Conservation (phyloP, 352 stramenopile genomes). For the Phytophthora crassamura region DNA sequence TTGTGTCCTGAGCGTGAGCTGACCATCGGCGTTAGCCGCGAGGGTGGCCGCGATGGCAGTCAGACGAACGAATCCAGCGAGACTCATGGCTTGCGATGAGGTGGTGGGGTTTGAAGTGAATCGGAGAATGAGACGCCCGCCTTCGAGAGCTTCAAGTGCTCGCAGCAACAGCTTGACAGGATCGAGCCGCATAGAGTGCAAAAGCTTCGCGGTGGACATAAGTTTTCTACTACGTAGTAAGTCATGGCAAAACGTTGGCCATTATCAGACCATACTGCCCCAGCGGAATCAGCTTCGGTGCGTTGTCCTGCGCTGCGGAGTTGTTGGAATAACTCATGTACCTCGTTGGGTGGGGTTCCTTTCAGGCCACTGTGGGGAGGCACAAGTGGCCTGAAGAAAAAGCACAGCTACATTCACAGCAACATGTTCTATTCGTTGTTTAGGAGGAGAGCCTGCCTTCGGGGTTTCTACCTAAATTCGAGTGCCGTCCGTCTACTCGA, state of each 20-base stretch:
- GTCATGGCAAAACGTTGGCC: neutral
- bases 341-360: no score
- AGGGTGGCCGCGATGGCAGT: slow-evolving; percentile 32
- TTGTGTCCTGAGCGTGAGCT: slow-evolving; percentile 18
- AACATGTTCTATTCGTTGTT: neutral
- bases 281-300: no score
- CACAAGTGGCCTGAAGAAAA: no score
- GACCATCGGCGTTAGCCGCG: slow-evolving; percentile 20
- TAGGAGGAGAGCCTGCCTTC: no score
- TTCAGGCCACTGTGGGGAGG: no score
- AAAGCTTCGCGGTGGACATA: slow-evolving; percentile 9
- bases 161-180: neutral
- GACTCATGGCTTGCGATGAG: slow-evolving; percentile 19
- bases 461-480: no score
- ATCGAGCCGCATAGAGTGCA: neutral
- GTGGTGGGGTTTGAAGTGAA: neutral
- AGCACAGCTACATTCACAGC: neutral
- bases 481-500: no score
- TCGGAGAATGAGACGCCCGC: slow-evolving; percentile 27
- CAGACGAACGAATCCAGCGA: slow-evolving; percentile 22
- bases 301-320: no score
- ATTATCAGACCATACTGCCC: slow-evolving; percentile 24
- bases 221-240: neutral
- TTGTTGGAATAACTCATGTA: no score
- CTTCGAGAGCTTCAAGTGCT: neutral